These are phyloP conservation scores for Boletales sp. DNA, from an alignment of 768 basidiomycete species.

Conservation along the genomic window DNA sequence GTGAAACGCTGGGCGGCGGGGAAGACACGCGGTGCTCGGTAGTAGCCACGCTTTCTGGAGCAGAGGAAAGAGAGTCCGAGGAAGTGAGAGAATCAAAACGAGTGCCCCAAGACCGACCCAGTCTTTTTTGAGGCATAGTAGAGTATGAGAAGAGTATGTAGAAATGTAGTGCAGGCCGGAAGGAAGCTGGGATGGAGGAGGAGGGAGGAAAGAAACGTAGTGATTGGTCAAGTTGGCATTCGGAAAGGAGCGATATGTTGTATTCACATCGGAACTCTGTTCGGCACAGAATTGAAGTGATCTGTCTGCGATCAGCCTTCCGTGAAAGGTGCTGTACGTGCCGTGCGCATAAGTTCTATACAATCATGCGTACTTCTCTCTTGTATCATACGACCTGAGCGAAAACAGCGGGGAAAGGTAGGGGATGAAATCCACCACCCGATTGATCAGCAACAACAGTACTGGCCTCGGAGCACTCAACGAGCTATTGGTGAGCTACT, in stretches of 20 bases:
- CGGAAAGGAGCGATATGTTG: constrained; percentile 20
- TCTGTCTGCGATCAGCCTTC: constrained; percentile 26
- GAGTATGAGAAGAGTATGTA: constrained; percentile 17
- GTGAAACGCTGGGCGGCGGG: constrained; percentile 13
- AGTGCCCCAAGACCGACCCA: constrained; percentile 61
- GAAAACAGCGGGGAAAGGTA: constrained; percentile 23
- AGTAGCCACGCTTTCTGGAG: constrained; percentile 19
- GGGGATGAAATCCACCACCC: constrained; percentile 12
- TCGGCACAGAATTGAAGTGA: constrained; percentile 12
- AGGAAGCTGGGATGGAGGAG: background rate
- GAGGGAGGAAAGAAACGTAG: constrained; percentile 7
- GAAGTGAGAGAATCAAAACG: constrained; percentile 64
- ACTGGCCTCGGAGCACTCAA: background rate
- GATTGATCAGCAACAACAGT: constrained; percentile 6
- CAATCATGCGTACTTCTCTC: constrained; percentile 26
- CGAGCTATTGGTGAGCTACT: constrained; percentile 16
- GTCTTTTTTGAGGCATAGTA: constrained; percentile 45
- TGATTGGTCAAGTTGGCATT: constrained; percentile 20
- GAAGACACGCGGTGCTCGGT: constrained; percentile 8
- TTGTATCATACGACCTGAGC: constrained; percentile 19
- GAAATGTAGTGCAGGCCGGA: constrained; percentile 13
- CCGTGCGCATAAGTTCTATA: constrained; percentile 19
- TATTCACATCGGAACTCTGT: constrained; percentile 10
- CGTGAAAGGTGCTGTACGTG: constrained; percentile 16
- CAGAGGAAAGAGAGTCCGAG: constrained; percentile 44